Percentiles rank a stretch among this genome's conserved stretches.
These are phyloP conservation scores for Phoma herbarum DNA, from an alignment of 2,329 filamentous ascomycete species.

Conservation along the genomic window DNA sequence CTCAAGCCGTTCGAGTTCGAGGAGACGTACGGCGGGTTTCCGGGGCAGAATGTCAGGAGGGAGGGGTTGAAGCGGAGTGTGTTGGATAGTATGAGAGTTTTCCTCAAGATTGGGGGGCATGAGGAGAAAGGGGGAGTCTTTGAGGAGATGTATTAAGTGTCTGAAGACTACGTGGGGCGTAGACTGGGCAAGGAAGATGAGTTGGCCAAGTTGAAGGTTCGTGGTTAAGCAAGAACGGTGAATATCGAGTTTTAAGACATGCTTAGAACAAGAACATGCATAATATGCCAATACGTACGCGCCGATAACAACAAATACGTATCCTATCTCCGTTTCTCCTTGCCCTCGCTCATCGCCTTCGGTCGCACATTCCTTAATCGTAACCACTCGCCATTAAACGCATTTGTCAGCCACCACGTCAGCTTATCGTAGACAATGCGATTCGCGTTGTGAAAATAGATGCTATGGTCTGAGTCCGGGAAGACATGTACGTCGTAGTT, in stretches of 20 bases:
- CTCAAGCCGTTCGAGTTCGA: conserved; percentile 69
- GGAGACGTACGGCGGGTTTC: conserved; percentile 73
- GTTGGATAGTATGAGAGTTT: conserved; percentile 79
- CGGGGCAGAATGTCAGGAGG: conserved; percentile 67
- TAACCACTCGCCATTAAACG: conserved; percentile 96
- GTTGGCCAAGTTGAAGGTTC: background rate
- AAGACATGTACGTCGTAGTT: conserved; percentile 98
- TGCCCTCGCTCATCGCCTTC: conserved; percentile 40
- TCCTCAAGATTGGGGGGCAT: conserved; percentile 64
- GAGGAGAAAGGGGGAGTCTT: conserved; percentile 51
- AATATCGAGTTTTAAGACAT: background rate
- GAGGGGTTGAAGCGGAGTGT: conserved; percentile 69
- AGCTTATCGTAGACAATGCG: conserved; percentile 90
- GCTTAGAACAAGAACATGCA: background rate
- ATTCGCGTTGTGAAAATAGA: conserved; percentile 94
- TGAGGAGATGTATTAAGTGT: conserved; percentile 28
- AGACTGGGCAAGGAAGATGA: background rate
- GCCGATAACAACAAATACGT: background rate
- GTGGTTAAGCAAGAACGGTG: background rate
- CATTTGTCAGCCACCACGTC: conserved; percentile 91
- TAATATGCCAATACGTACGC: background rate
- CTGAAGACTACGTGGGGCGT: background rate
- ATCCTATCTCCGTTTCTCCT: conserved; percentile 25
- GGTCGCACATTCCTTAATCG: conserved; percentile 64
- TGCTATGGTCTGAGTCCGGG: conserved; percentile 94